A percentile compares a stretch with the other conserved stretches of the same genome.
Conservation (phyloP, 2,329 filamentous ascomycete species). For the Pestalotiopsis fici region DNA sequence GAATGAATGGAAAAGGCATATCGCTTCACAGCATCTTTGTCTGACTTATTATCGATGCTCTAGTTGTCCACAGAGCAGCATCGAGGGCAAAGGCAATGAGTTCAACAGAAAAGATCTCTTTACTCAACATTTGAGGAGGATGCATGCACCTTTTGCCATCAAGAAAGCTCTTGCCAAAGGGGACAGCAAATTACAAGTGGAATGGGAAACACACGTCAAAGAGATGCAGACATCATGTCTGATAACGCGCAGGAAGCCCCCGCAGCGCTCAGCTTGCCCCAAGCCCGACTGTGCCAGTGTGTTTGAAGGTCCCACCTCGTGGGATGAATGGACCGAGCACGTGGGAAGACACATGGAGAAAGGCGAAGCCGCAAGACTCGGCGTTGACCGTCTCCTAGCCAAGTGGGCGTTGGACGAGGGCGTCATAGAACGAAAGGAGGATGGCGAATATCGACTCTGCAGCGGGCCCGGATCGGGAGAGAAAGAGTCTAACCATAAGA, state of each 20-base stretch:
- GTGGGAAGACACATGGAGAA: slow-evolving; percentile 88
- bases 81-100: slow-evolving; percentile 51
- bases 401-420: slow-evolving; percentile 65
- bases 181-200: slow-evolving; percentile 58
- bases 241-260: slow-evolving; percentile 67
- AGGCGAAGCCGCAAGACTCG: slow-evolving; percentile 58
- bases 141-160: slow-evolving; percentile 78
- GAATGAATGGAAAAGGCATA: slow-evolving; percentile 97
- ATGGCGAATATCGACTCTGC: slow-evolving; percentile 59
- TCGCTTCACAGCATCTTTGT: slow-evolving; percentile 84
- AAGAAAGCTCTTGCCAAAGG: slow-evolving; percentile 58
- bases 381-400: slow-evolving; percentile 58
- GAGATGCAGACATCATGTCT: slow-evolving; percentile 76
- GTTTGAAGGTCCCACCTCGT: slow-evolving; percentile 74
- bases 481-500: slow-evolving; percentile 21
- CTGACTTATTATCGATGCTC: slow-evolving; percentile 67
- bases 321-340: slow-evolving; percentile 93
- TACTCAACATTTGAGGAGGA: slow-evolving; percentile 88
- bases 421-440: slow-evolving; percentile 60
- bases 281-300: slow-evolving; percentile 68
- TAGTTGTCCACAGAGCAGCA: slow-evolving; percentile 51
- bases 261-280: slow-evolving; percentile 70
- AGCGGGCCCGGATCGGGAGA: slow-evolving; percentile 37
- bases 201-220: slow-evolving; percentile 68
- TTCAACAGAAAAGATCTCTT: slow-evolving; percentile 98